phyloP scores from a whole-genome alignment of 306 rosid genomes.

The Fragaria vesca region DNA sequence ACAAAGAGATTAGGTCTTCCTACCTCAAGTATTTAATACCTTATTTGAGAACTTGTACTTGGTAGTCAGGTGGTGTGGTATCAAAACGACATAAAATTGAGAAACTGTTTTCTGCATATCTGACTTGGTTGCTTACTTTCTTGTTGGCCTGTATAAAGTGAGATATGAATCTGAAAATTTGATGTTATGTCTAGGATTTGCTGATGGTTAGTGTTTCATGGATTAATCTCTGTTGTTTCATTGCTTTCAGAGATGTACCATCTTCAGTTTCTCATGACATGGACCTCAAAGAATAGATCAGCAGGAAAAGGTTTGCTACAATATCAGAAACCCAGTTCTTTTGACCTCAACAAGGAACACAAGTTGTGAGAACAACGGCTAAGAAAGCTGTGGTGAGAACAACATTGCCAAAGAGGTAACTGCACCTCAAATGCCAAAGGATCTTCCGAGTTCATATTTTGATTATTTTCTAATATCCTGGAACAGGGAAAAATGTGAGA shows the following conservation, averaged over 20 bases:
- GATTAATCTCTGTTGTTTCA: not conserved
- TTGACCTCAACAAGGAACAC: not conserved
- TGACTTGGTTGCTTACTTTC: not conserved
- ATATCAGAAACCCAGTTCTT: not conserved
- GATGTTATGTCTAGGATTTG: not conserved
- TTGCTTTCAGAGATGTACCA: conserved; percentile 1
- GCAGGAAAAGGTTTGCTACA: not conserved
- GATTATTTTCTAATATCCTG: not conserved
- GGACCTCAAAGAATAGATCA: not conserved
- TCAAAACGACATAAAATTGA: not conserved
- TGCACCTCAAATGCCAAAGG: not conserved
- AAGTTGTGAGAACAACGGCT: not conserved
- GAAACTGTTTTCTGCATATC: not conserved
- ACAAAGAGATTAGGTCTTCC: not conserved
- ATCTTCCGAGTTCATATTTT: not conserved
- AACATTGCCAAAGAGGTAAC: not conserved
- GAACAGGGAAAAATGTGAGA: not conserved
- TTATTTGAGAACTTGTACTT: not conserved
- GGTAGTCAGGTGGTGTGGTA: too few relatives aligned
- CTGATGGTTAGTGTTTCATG: not conserved
- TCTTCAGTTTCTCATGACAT: not conserved
- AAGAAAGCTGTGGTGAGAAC: not conserved
- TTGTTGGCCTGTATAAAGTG: not conserved
- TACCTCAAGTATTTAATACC: not conserved
- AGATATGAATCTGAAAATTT: not conserved